These are phyloP conservation scores for Butyriboletus loyo DNA, from an alignment of 768 basidiomycete species.

Conservation along the genomic window DNA sequence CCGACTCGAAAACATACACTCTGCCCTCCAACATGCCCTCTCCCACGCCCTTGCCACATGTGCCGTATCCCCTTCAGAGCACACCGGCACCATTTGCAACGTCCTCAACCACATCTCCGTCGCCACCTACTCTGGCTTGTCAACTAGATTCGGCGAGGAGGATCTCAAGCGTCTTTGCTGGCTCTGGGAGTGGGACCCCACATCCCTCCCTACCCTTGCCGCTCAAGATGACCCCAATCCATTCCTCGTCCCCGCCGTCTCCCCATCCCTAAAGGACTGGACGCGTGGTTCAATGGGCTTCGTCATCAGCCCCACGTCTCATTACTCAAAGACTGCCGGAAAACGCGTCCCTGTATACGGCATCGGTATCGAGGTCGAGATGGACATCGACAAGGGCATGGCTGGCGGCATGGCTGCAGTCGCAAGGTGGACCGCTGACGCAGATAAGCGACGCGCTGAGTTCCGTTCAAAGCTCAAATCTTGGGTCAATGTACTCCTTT, in stretches of 20 bases:
- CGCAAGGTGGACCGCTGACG: constrained; percentile 78
- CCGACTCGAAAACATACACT: constrained; percentile 63
- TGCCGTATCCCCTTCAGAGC: constrained; percentile 72
- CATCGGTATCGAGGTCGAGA: constrained; percentile 83
- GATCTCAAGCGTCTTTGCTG: constrained; percentile 79
- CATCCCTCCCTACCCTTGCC: constrained; percentile 32
- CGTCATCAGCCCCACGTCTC: constrained; percentile 66
- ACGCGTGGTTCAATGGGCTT: constrained; percentile 78
- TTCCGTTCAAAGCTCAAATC: constrained; percentile 57
- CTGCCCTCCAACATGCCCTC: constrained; percentile 74
- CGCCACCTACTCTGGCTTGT: constrained; percentile 63
- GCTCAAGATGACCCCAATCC: constrained; percentile 65
- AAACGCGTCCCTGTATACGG: constrained; percentile 79
- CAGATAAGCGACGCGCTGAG: constrained; percentile 56
- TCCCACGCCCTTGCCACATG: constrained; percentile 84
- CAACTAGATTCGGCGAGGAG: constrained; percentile 59
- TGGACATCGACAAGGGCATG: constrained; percentile 80
- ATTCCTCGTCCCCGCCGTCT: constrained; percentile 50
- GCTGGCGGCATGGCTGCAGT: constrained; percentile 84
- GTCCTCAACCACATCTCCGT: constrained; percentile 77
- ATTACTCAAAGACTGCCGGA: constrained; percentile 62
- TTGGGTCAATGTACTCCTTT: constrained; percentile 56
- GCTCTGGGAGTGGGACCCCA: constrained; percentile 86
- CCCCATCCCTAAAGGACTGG: constrained; percentile 60
- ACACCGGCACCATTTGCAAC: constrained; percentile 72